phyloP scores from a whole-genome alignment of 2,329 filamentous ascomycete genomes.

The Penicillium sp. region DNA sequence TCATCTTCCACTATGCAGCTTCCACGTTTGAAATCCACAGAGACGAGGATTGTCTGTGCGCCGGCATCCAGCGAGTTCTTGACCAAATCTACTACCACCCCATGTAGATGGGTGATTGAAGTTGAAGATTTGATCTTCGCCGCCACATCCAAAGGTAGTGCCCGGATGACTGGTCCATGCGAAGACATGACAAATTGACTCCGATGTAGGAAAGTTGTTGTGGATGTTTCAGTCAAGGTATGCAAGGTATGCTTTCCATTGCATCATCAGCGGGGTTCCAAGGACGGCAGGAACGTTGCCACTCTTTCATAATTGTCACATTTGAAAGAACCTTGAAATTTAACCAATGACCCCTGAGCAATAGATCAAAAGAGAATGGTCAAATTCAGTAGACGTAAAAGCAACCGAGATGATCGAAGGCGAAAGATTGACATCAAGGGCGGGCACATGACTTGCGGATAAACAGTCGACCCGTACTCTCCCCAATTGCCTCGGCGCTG shows the following conservation, averaged over 20 bases:
- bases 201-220: conserved; percentile 3
- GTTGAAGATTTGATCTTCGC: conserved; percentile 85
- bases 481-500: conserved; percentile 25
- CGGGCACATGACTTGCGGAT: conserved; percentile 36
- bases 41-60: conserved; percentile 71
- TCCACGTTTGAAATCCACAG: conserved; percentile 76
- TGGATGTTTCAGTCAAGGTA: conserved; percentile 16
- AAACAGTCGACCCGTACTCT: conserved; percentile 30
- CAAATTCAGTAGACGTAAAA: neutral
- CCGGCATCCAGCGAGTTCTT: conserved; percentile 85
- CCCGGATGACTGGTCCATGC: conserved; percentile 59
- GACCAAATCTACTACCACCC: conserved; percentile 72
- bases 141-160: conserved; percentile 72
- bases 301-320: conserved; percentile 16
- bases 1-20: conserved; percentile 84
- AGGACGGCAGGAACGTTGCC: conserved; percentile 14
- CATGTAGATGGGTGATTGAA: conserved; percentile 75
- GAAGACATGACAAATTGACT: conserved; percentile 32
- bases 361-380: neutral
- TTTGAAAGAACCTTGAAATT: neutral
- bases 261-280: conserved; percentile 6
- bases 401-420: conserved; percentile 2
- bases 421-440: conserved; percentile 26
- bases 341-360: neutral
- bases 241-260: conserved; percentile 19